Evolutionary conservation across 176 grass and related monocot genomes (phyloP).

Genomic region (Carex pumila): DNA sequence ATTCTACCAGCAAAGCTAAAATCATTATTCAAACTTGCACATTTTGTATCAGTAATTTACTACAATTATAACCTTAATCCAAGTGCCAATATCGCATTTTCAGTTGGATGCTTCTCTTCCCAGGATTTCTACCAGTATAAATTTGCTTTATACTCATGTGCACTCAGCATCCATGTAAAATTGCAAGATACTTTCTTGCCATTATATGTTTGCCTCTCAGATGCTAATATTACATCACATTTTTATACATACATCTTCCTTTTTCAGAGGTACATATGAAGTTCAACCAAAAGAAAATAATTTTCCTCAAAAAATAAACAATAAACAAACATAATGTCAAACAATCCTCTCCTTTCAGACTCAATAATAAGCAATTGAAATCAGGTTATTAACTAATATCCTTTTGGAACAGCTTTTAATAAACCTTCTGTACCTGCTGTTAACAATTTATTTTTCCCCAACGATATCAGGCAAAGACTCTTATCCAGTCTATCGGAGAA

Average conservation of each 20-base stretch:
- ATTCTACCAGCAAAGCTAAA: no score
- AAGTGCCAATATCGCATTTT: not conserved
- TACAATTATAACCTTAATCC: not conserved
- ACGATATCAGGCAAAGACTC: no score
- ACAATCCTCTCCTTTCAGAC: not conserved
- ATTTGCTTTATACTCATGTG: not conserved
- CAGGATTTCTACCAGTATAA: not conserved
- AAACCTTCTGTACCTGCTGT: slow-evolving; percentile 29
- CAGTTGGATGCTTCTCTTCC: not conserved
- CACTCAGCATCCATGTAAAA: not conserved
- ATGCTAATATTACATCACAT: not conserved
- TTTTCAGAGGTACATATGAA: not conserved
- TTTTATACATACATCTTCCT: not conserved
- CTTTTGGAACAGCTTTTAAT: slow-evolving; percentile 32
- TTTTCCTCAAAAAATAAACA: not conserved
- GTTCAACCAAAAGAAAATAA: not conserved
- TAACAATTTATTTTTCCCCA: no score
- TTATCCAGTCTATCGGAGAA: no score
- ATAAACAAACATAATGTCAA: not conserved
- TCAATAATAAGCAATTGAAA: not conserved
- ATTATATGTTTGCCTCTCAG: not conserved
- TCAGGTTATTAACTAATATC: slow-evolving; percentile 29
- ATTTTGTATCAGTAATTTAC: not conserved
- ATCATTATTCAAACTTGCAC: no score
- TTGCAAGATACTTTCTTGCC: not conserved